phyloP scores from a whole-genome alignment of 1,284 basidiomycete species.

The Pseudozyma thailandica region DNA sequence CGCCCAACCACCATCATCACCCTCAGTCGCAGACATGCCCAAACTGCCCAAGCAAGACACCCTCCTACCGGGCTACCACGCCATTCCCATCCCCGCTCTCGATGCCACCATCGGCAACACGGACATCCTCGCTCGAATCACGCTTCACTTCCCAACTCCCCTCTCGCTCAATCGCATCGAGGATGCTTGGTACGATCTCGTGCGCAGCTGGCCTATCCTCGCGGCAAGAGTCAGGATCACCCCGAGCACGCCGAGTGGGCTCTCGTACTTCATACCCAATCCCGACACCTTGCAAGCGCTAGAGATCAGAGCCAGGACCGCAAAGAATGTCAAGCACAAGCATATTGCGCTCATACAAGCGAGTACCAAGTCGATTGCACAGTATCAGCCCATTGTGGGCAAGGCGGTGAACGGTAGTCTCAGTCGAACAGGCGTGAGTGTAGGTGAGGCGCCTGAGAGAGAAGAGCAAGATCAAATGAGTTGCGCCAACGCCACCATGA shows the following conservation, averaged over 20 bases:
- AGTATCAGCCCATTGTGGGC: slow-evolving; percentile 19
- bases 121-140: slow-evolving; percentile 26
- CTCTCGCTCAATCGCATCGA: slow-evolving; percentile 11
- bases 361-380: slow-evolving; percentile 7
- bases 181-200: slow-evolving; percentile 22
- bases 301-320: slow-evolving; percentile 7
- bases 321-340: neutral
- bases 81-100: slow-evolving; percentile 15
- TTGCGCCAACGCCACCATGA: slow-evolving; percentile 15
- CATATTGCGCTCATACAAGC: slow-evolving; percentile 15
- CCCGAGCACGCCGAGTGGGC: slow-evolving; percentile 11
- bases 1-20: too few species aligned
- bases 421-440: neutral
- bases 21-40: too few species aligned
- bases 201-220: slow-evolving; percentile 26
- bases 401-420: slow-evolving; percentile 5
- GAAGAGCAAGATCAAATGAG: slow-evolving; percentile 8
- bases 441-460: slow-evolving; percentile 11
- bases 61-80: slow-evolving; percentile 11
- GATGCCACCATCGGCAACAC: slow-evolving; percentile 22
- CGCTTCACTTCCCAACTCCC: slow-evolving; percentile 7
- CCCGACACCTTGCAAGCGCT: slow-evolving; percentile 3
- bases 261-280: slow-evolving; percentile 14
- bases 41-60: too few species aligned
- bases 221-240: slow-evolving; percentile 24